These are phyloP conservation scores for Mollisia scopiformis DNA, from an alignment of 2,329 filamentous ascomycete species.

Conservation along the genomic window DNA sequence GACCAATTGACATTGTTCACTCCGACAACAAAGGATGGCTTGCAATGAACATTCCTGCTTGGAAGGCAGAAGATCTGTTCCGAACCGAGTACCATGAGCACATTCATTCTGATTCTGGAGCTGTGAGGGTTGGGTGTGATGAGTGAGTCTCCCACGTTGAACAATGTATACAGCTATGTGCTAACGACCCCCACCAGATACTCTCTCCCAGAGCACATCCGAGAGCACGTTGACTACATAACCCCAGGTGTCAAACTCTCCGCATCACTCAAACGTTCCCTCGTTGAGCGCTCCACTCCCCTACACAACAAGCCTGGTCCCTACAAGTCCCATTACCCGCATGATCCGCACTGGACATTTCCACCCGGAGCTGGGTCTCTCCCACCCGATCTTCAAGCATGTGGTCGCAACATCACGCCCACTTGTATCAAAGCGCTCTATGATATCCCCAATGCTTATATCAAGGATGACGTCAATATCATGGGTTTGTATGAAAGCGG, in stretches of 20 bases:
- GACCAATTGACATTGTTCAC: conserved; percentile 35
- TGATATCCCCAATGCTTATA: conserved; percentile 44
- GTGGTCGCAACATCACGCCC: conserved; percentile 58
- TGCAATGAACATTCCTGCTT: conserved; percentile 38
- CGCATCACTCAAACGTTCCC: conserved; percentile 15
- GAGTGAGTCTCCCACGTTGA: conserved; percentile 26
- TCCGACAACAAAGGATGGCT: conserved; percentile 39
- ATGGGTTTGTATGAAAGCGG: conserved; percentile 57
- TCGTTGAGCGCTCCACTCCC: conserved; percentile 5
- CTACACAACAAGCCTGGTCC: conserved; percentile 5
- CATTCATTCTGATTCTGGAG: conserved; percentile 34
- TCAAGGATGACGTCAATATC: conserved; percentile 45
- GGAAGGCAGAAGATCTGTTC: conserved; percentile 39
- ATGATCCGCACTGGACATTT: background rate
- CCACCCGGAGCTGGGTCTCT: conserved; percentile 6
- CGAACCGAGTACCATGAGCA: conserved; percentile 40
- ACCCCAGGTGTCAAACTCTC: conserved; percentile 47
- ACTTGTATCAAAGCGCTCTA: conserved; percentile 59
- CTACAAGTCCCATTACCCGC: conserved; percentile 4
- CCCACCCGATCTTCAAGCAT: conserved; percentile 37
- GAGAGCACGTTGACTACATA: conserved; percentile 49
- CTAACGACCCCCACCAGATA: conserved; percentile 26
- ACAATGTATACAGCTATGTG: background rate
- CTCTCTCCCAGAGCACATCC: conserved; percentile 44
- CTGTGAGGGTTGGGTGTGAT: conserved; percentile 38